Conservation (phyloP, 2,329 filamentous ascomycete genomes). For the Cadophora luteo-olivacea region DNA sequence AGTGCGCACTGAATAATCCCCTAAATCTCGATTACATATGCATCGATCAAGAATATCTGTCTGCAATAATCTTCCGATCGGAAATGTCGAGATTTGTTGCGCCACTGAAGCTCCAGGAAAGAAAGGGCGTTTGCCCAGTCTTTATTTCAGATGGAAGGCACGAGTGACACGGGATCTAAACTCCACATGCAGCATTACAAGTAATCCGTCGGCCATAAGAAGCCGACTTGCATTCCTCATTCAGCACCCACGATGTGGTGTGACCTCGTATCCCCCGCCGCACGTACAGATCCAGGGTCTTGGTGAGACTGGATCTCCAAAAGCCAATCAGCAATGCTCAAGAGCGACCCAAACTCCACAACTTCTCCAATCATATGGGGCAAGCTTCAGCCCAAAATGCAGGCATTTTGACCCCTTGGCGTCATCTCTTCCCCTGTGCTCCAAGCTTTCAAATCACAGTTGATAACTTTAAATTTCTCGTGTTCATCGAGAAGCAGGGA, state of each 20-base stretch:
- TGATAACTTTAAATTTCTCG: conserved; percentile 9
- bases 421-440: neutral
- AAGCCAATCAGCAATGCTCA: neutral
- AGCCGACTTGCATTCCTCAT: conserved; percentile 13
- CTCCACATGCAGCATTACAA: neutral
- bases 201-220: neutral
- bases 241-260: neutral
- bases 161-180: neutral
- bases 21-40: neutral
- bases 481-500: neutral
- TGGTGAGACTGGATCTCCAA: neutral
- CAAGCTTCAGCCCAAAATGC: neutral
- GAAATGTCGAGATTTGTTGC: neutral
- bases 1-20: conserved; percentile 1
- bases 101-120: neutral
- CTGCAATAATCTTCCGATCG: neutral
- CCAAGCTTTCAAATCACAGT: neutral
- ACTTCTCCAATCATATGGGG: neutral
- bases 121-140: neutral
- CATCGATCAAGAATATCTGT: neutral
- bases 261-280: conserved; percentile 16
- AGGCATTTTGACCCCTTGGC: neutral
- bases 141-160: conserved; percentile 7
- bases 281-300: neutral
- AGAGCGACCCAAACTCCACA: neutral